Percentiles rank a stretch among this genome's conserved stretches.
phyloP scores from a whole-genome alignment of 345 rosid species.

The Syzygium aqueum region DNA sequence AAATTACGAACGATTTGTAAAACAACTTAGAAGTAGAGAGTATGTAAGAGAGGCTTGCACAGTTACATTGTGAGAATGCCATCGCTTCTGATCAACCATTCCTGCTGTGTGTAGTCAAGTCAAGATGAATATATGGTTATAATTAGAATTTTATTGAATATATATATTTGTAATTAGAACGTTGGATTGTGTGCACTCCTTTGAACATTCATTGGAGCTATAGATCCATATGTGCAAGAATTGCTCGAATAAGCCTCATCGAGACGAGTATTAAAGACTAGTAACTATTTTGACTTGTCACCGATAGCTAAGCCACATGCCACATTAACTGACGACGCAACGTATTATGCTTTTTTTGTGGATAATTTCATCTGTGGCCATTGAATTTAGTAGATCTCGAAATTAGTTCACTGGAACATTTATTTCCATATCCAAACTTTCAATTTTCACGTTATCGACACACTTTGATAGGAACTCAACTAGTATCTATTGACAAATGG shows the following conservation, averaged over 20 bases:
- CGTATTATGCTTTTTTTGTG: background rate
- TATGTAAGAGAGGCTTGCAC: background rate
- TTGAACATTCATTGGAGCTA: background rate
- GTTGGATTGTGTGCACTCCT: background rate
- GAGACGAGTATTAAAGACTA: background rate
- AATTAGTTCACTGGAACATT: background rate
- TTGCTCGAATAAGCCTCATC: background rate
- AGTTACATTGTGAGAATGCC: background rate
- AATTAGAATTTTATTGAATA: background rate
- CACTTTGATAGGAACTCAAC: background rate
- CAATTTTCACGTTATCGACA: background rate
- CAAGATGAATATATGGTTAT: background rate
- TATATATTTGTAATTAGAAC: background rate
- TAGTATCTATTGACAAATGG: background rate
- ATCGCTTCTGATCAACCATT: background rate
- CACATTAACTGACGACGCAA: background rate
- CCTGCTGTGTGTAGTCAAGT: background rate
- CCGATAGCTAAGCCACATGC: accelerated
- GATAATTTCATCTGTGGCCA: background rate
- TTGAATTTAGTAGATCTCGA: background rate
- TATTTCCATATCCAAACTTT: background rate
- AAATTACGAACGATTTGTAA: background rate
- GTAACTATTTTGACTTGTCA: too few relatives aligned
- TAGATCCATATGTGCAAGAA: background rate
- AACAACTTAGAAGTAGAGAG: background rate